Conservation (phyloP, 1,284 basidiomycete genomes). For the Earliella scabrosa region DNA sequence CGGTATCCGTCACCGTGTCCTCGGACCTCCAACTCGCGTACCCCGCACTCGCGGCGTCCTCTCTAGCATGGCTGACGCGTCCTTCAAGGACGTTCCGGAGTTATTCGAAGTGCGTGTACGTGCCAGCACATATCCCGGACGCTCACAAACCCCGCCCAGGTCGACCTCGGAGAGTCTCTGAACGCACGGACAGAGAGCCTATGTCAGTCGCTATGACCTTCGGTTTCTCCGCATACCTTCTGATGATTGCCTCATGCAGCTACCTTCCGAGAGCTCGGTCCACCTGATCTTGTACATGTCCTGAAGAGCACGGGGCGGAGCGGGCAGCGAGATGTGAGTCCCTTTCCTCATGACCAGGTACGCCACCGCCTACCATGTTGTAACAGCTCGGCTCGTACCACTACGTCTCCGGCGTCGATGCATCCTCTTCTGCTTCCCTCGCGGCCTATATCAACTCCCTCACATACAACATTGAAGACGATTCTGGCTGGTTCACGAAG, state of each 20-base stretch:
- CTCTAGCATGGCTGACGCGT: constrained; percentile 41
- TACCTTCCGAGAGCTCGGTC: constrained; percentile 95
- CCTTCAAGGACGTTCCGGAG: constrained; percentile 65
- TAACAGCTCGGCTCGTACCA: constrained; percentile 89
- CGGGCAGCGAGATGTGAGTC: constrained; percentile 83
- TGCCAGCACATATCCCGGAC: neutral
- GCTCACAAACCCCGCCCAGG: constrained; percentile 47
- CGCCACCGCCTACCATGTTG: constrained; percentile 13
- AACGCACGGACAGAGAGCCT: constrained; percentile 92
- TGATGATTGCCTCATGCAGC: constrained; percentile 51
- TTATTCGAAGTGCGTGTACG: constrained; percentile 62
- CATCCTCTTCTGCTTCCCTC: constrained; percentile 94
- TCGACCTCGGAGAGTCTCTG: constrained; percentile 90
- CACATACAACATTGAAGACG: constrained; percentile 93
- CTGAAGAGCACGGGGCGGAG: constrained; percentile 89
- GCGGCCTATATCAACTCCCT: constrained; percentile 98
- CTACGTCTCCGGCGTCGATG: constrained; percentile 95
- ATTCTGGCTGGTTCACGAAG: constrained; percentile 91
- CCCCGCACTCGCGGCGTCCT: constrained; percentile 1
- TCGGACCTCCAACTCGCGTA: constrained; percentile 2
- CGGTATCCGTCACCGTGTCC: constrained; percentile 8
- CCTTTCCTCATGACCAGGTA: constrained; percentile 5
- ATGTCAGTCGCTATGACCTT: constrained; percentile 55
- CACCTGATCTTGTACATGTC: constrained; percentile 96
- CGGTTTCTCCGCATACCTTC: constrained; percentile 4